Conservation (phyloP, 169 alveolate genomes). For the Eimeria zaria region DNA sequence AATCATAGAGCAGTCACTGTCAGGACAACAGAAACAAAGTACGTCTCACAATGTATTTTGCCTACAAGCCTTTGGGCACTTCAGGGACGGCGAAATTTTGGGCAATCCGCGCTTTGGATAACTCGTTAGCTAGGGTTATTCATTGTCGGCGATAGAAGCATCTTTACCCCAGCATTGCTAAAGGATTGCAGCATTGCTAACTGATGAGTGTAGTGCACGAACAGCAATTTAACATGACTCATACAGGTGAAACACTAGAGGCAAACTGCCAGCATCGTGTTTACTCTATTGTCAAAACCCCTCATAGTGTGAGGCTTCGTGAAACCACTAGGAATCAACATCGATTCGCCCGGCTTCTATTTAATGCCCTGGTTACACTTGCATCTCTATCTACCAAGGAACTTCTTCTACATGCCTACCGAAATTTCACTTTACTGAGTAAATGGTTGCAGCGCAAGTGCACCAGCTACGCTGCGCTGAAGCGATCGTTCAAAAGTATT, state of each 20-base stretch:
- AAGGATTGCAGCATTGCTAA: not conserved
- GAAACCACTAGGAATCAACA: not conserved
- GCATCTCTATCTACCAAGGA: not conserved
- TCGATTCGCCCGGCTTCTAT: not conserved
- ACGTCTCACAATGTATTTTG: not conserved
- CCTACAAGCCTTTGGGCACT: not conserved
- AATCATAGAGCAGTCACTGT: not conserved
- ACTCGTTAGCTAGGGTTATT: not conserved
- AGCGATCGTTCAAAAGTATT: not conserved
- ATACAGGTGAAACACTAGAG: not conserved
- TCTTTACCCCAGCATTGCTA: not conserved
- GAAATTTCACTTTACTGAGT: not conserved
- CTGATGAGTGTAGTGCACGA: not conserved
- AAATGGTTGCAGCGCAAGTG: not conserved
- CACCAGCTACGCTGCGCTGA: not conserved
- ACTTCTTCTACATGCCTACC: not conserved
- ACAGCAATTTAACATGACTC: not conserved
- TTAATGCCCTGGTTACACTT: not conserved
- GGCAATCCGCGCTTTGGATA: not conserved
- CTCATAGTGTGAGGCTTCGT: not conserved
- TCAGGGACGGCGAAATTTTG: not conserved
- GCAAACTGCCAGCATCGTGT: not conserved
- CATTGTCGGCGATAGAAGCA: not conserved
- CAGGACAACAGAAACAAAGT: not conserved
- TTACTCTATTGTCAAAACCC: not conserved